A percentile compares a stretch with the other conserved stretches of the same genome.
These are phyloP conservation scores for Dryas octopetala DNA, from an alignment of 306 rosid genomes.

Conservation along the genomic window DNA sequence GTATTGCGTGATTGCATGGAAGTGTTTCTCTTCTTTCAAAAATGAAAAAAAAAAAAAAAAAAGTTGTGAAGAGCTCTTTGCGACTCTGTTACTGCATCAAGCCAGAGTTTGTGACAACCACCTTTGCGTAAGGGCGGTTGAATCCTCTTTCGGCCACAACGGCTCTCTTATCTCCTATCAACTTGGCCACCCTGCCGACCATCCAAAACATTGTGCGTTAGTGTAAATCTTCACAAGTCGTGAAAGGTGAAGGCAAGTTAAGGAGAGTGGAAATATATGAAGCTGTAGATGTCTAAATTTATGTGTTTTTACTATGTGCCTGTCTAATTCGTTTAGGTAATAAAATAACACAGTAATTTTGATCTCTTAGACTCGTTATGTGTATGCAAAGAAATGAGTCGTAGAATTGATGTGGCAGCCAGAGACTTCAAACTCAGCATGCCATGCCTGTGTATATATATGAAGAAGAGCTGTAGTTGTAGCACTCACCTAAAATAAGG, in stretches of 20 bases:
- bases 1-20: not conserved
- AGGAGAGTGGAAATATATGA: not conserved
- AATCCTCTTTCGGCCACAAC: constrained; percentile 87
- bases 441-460: not conserved
- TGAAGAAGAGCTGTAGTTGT: not conserved
- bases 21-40: constrained; percentile 13
- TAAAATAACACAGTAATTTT: not conserved
- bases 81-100: constrained; percentile 32
- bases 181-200: constrained; percentile 78
- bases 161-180: constrained; percentile 84
- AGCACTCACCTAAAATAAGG: constrained; percentile 71
- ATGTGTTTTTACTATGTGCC: not conserved
- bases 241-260: not conserved
- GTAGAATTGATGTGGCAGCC: not conserved
- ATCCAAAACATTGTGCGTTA: not conserved
- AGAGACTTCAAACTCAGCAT: no score
- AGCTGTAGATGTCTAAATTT: not conserved
- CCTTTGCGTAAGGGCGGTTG: constrained; percentile 78
- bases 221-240: constrained; percentile 2
- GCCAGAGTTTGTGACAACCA: constrained; percentile 65
- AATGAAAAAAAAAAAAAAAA: constrained; percentile 4
- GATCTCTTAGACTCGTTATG: not conserved
- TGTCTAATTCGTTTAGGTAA: not conserved
- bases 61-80: not conserved
- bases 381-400: not conserved